A percentile compares a stretch with the other conserved stretches of the same genome.
These are phyloP conservation scores for Pseudogymnoascus sp. DNA, from an alignment of 2,329 filamentous ascomycete genomes.

Conservation along the genomic window DNA sequence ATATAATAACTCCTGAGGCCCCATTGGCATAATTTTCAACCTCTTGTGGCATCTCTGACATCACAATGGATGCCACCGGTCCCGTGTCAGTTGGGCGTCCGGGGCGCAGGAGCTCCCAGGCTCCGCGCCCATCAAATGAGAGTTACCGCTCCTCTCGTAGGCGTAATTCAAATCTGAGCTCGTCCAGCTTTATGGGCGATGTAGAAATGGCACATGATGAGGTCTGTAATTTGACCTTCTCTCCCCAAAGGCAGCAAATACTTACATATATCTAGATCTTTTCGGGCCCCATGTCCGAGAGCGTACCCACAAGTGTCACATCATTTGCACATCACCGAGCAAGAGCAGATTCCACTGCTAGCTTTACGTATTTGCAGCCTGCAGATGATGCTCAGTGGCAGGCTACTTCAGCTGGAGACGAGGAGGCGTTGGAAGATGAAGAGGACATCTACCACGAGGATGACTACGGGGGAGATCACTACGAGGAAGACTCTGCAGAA, in stretches of 20 bases:
- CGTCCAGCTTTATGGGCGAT: conserved; percentile 78
- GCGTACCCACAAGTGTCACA: conserved; percentile 88
- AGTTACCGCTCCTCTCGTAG: conserved; percentile 45
- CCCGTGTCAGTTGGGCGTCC: conserved; percentile 21
- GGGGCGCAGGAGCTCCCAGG: conserved; percentile 28
- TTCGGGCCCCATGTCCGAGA: conserved; percentile 88
- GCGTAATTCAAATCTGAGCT: conserved; percentile 63
- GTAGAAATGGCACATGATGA: conserved; percentile 99
- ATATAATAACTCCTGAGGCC: neutral
- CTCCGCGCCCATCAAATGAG: conserved; percentile 26
- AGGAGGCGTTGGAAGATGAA: conserved; percentile 31
- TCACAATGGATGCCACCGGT: conserved; percentile 24
- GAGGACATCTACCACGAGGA: conserved; percentile 35
- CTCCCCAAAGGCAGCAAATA: conserved; percentile 11
- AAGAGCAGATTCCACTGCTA: conserved; percentile 76
- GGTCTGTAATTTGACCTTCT: conserved; percentile 38
- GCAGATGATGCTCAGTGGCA: conserved; percentile 47
- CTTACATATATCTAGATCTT: conserved; percentile 52
- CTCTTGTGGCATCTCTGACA: neutral
- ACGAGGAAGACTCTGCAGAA: conserved; percentile 27
- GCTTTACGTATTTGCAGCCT: conserved; percentile 83
- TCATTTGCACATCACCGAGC: conserved; percentile 79
- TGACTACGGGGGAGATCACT: conserved; percentile 22
- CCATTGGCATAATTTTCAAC: conserved; percentile 1
- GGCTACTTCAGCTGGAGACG: conserved; percentile 31